These are phyloP conservation scores for Colletotrichum sp. DNA, from an alignment of 2,329 filamentous ascomycete genomes.

Conservation along the genomic window DNA sequence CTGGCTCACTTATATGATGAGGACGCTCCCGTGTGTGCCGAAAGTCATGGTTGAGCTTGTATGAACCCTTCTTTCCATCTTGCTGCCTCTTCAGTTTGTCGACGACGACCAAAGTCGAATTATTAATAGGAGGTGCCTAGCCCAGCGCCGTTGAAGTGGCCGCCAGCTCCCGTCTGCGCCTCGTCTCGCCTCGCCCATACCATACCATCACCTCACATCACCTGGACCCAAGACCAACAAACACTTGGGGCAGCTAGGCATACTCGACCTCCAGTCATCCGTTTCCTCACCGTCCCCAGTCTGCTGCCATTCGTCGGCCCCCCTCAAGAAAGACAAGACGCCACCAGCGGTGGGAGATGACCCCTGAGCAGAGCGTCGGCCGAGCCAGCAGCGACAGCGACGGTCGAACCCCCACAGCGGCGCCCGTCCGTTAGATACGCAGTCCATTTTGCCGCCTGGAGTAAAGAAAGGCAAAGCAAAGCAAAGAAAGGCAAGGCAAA, in stretches of 20 bases:
- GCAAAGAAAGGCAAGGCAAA: background rate
- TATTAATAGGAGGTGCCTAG: conserved; percentile 1
- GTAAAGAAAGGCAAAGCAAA: background rate
- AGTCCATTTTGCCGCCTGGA: background rate
- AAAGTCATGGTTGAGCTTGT: background rate
- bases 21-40: background rate
- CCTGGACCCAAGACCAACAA: background rate
- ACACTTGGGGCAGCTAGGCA: background rate
- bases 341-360: conserved; percentile 2
- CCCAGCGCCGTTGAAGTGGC: background rate
- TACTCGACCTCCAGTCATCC: background rate
- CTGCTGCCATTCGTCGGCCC: background rate
- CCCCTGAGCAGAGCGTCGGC: background rate
- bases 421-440: background rate
- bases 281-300: background rate
- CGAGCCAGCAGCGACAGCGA: background rate
- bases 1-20: background rate
- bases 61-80: background rate
- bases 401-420: background rate
- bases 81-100: background rate
- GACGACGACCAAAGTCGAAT: background rate
- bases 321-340: background rate
- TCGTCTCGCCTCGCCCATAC: background rate
- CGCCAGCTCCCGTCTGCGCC: background rate
- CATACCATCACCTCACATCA: background rate